Evolutionary conservation across 495 filamentous ascomycete genomes (phyloP), one percentile per base, ranked within the genome.

Genomic region (Penicillium ochrochloron): DNA sequence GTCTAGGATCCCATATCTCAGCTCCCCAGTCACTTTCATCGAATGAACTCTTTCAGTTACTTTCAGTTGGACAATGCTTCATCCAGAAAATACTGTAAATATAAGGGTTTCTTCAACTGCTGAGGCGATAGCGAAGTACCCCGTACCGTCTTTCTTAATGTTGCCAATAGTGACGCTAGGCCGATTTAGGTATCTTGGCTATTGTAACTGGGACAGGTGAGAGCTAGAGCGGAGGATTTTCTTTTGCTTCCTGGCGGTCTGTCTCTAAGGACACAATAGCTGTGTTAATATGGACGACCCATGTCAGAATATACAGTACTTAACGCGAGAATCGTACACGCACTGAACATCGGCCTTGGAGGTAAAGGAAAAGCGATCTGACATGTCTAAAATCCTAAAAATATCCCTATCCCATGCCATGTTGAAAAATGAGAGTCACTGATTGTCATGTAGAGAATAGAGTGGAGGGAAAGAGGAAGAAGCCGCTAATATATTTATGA

Each of bases 1-100:
- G 37, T 41, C 37, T 41, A 41, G 37, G 37, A 41, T 41, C 37
- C 37, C 37, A 41, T 41, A 41, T 41, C 37, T 41, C 37, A 41
- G 37, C 37, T 41, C 37, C 37, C 37, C 37, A 41, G 37, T 41
- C 12, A 41, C 37, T 41, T 41, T 41, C 37, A 41, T 41, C 37
- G 37, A 41, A 41, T 41, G 37, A 15, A 41, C 37, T 41, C 37
- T 41, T 41, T 41, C 15, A 41, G 37, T 41, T 41, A 9, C 37
- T 41, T 41, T 41, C 37, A 41, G 37, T 41, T 17, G 37, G 37
- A 41, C 37, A 41, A 41, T 41, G 37, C 37, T 41, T 41, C 37
- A 9, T 41, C 37, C 15, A 17, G 37, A 41, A 41, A 41, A 41
- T 41, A 35, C 33, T 35, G 33, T 35, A 41, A 41, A 41, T 41